These are phyloP conservation scores for Cutaneotrichosporon arboriforme DNA, from an alignment of 1,284 basidiomycete species.

Conservation along the genomic window DNA sequence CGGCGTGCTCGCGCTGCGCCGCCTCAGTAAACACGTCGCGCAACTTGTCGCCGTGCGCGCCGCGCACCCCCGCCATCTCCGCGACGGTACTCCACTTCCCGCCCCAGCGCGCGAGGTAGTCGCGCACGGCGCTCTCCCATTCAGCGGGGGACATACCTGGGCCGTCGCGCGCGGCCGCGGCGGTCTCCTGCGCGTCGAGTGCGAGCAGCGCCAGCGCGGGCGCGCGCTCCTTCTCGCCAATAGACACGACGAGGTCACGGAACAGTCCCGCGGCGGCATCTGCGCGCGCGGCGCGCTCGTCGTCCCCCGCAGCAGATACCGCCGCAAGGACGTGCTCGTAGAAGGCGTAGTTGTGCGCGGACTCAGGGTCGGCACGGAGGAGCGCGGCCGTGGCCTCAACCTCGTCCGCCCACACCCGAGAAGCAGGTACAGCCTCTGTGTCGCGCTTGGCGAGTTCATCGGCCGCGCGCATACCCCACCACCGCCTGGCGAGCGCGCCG, in stretches of 20 bases:
- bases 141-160: conserved; percentile 12
- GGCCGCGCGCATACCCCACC: conserved; percentile 28
- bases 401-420: conserved; percentile 25
- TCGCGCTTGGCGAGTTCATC: conserved; percentile 14
- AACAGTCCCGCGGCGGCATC: conserved; percentile 10
- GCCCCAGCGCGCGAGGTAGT: conserved; percentile 37
- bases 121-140: conserved; percentile 21
- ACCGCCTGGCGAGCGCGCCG: conserved; percentile 28
- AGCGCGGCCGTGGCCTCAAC: conserved; percentile 18
- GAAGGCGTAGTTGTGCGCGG: conserved; percentile 39
- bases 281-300: conserved; percentile 2
- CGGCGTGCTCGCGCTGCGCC: conserved; percentile 16
- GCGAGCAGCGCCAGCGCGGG: conserved; percentile 31
- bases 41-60: conserved; percentile 10
- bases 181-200: conserved; percentile 16
- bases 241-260: conserved; percentile 14
- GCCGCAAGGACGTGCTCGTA: conserved; percentile 28
- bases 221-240: conserved; percentile 31
- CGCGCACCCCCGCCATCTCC: conserved; percentile 30
- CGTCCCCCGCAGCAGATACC: conserved; percentile 1
- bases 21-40: conserved; percentile 6
- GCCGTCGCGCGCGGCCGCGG: neutral
- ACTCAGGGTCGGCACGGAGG: conserved; percentile 20
- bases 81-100: conserved; percentile 28
- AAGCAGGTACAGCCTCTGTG: neutral